Evolutionary conservation across 306 rosid species (phyloP).

Genomic region (Styphnolobium japonicum): DNA sequence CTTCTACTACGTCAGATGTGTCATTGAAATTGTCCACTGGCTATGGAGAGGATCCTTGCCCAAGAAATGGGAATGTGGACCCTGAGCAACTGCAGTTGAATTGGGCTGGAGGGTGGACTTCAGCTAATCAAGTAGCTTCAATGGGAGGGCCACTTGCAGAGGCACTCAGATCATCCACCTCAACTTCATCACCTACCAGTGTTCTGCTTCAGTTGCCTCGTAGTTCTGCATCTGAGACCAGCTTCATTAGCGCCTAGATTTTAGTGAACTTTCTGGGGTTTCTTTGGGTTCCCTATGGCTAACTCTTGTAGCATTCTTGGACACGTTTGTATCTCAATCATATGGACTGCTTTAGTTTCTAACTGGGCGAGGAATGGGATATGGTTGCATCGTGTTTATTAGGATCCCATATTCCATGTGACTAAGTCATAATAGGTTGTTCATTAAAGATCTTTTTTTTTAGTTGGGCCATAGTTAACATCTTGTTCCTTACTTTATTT

Average conservation of each 20-base stretch:
- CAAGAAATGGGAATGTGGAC: constrained; percentile 35
- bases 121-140: constrained; percentile 63
- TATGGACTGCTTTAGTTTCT: neutral
- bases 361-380: neutral
- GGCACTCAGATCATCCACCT: constrained; percentile 74
- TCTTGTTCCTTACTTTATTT: neutral
- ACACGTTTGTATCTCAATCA: neutral
- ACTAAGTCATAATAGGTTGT: neutral
- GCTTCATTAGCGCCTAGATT: constrained; percentile 52
- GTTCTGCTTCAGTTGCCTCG: constrained; percentile 80
- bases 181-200: constrained; percentile 80
- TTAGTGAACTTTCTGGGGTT: neutral
- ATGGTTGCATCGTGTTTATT: neutral
- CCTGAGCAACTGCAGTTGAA: constrained; percentile 50
- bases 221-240: constrained; percentile 49
- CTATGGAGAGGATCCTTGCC: constrained; percentile 37
- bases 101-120: constrained; percentile 75
- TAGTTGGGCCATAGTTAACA: neutral
- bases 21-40: constrained; percentile 87
- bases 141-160: constrained; percentile 99
- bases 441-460: neutral
- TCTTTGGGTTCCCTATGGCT: neutral
- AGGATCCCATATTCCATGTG: neutral
- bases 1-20: constrained; percentile 72
- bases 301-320: constrained; percentile 23